Evolutionary conservation across 306 rosid species (phyloP).

Genomic region (Trifolium subterraneum): DNA sequence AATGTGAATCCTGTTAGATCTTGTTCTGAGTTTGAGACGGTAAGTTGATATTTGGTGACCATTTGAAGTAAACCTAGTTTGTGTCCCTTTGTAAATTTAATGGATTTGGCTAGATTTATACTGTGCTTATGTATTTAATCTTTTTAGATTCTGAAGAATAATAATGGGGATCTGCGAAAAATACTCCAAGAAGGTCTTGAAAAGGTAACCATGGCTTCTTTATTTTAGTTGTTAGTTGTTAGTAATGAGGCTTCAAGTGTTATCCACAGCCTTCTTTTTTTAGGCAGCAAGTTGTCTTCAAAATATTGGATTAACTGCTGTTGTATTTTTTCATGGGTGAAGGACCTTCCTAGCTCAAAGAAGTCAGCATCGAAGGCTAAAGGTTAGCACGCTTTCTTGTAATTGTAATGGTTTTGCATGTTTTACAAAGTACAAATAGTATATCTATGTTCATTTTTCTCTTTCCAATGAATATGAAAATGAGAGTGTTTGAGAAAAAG

Average conservation of each 20-base stretch:
- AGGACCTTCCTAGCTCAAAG: conserved; percentile 56
- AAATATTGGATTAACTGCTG: conserved; percentile 32
- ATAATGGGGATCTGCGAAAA: conserved; percentile 44
- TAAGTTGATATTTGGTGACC: conserved; percentile 43
- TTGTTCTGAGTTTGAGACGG: conserved; percentile 58
- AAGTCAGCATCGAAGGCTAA: conserved; percentile 42
- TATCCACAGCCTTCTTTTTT: conserved; percentile 20
- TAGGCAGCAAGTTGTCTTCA: conserved; percentile 29
- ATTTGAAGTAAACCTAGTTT: conserved; percentile 16
- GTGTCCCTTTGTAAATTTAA: conserved; percentile 16
- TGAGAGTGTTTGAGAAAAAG: neutral
- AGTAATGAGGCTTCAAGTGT: neutral
- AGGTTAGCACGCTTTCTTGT: conserved; percentile 52
- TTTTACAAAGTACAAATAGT: conserved; percentile 31
- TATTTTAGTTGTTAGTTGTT: conserved; percentile 9
- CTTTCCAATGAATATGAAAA: neutral
- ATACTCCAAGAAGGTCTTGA: conserved; percentile 55
- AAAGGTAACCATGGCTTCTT: conserved; percentile 47
- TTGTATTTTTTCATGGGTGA: conserved; percentile 27
- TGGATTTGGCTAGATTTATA: conserved; percentile 22
- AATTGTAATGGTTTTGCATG: conserved; percentile 13
- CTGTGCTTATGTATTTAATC: conserved; percentile 25
- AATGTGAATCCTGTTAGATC: conserved; percentile 67
- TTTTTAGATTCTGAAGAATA: conserved; percentile 58
- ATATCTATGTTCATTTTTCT: conserved; percentile 5